Percentiles rank a stretch among this genome's conserved stretches.
Evolutionary conservation across 2,329 filamentous ascomycete genomes (phyloP).

Genomic region (Achaetomium macrosporum): DNA sequence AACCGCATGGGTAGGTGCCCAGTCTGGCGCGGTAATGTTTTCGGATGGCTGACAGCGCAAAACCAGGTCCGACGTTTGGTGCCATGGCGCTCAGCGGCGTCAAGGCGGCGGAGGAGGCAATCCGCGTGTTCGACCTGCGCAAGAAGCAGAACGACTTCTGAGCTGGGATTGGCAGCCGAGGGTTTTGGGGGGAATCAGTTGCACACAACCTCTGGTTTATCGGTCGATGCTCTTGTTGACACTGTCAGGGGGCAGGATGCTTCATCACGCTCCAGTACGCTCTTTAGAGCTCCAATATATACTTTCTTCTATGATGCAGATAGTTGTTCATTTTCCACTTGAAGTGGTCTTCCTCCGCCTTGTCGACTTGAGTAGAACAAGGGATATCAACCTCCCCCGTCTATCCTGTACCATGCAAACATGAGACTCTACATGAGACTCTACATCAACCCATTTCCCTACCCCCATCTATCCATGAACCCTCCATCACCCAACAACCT

Average conservation of each 20-base stretch:
- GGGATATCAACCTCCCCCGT: too few species aligned
- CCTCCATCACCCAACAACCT: conserved; percentile 15
- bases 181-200: neutral
- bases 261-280: too few species aligned
- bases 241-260: too few species aligned
- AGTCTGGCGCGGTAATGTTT: neutral
- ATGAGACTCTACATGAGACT: neutral
- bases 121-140: conserved; percentile 70
- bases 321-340: too few species aligned
- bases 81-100: conserved; percentile 85
- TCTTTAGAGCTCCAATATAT: too few species aligned
- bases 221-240: too few species aligned
- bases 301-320: too few species aligned
- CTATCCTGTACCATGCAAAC: too few species aligned
- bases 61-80: conserved; percentile 64
- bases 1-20: conserved; percentile 74
- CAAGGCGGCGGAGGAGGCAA: conserved; percentile 83
- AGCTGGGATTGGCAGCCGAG: neutral
- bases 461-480: neutral
- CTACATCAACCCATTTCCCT: neutral
- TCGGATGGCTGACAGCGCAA: conserved; percentile 22
- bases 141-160: conserved; percentile 62
- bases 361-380: too few species aligned
- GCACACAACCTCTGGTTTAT: neutral
- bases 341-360: too few species aligned